These are phyloP conservation scores for Coriaria nepalensis DNA, from an alignment of 306 rosid genomes.

Conservation along the genomic window DNA sequence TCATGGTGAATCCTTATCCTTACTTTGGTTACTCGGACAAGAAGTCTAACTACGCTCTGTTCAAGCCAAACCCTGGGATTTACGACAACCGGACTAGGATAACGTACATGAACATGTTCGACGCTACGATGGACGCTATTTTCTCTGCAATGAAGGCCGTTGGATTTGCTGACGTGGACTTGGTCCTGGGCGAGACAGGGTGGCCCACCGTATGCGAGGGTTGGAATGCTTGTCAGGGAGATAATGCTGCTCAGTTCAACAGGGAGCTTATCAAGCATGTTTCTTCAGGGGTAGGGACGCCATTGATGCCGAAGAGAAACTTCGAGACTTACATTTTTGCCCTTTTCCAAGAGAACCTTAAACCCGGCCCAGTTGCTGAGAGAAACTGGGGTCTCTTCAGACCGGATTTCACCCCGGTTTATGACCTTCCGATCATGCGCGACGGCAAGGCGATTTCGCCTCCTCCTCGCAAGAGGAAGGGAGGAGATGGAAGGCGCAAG, in stretches of 20 bases:
- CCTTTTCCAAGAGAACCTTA: slow-evolving; percentile 67
- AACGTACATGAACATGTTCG: slow-evolving; percentile 64
- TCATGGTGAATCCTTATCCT: slow-evolving; percentile 89
- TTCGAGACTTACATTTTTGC: slow-evolving; percentile 63
- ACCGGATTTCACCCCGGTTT: slow-evolving; percentile 69
- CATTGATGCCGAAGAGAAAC: slow-evolving; percentile 70
- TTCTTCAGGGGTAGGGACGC: slow-evolving; percentile 49
- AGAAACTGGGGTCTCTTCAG: slow-evolving; percentile 70
- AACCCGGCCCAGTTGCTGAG: slow-evolving; percentile 83
- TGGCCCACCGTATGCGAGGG: slow-evolving; percentile 87
- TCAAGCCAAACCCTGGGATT: slow-evolving; percentile 44
- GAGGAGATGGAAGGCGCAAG: background rate
- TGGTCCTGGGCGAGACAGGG: slow-evolving; percentile 67
- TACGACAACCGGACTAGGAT: slow-evolving; percentile 35
- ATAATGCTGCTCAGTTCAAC: slow-evolving; percentile 43
- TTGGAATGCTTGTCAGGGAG: slow-evolving; percentile 44
- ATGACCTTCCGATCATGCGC: slow-evolving; percentile 15
- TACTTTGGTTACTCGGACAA: slow-evolving; percentile 62
- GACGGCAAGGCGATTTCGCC: background rate
- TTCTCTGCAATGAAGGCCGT: slow-evolving; percentile 48
- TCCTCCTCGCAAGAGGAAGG: background rate
- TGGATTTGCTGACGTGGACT: slow-evolving; percentile 43
- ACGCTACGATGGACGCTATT: slow-evolving; percentile 54
- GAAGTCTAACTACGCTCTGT: slow-evolving; percentile 36
- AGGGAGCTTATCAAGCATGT: slow-evolving; percentile 39